A percentile compares a stretch with the other conserved stretches of the same genome.
phyloP scores from a whole-genome alignment of 2,329 filamentous ascomycete species.

The Zymoseptoria passerinii region DNA sequence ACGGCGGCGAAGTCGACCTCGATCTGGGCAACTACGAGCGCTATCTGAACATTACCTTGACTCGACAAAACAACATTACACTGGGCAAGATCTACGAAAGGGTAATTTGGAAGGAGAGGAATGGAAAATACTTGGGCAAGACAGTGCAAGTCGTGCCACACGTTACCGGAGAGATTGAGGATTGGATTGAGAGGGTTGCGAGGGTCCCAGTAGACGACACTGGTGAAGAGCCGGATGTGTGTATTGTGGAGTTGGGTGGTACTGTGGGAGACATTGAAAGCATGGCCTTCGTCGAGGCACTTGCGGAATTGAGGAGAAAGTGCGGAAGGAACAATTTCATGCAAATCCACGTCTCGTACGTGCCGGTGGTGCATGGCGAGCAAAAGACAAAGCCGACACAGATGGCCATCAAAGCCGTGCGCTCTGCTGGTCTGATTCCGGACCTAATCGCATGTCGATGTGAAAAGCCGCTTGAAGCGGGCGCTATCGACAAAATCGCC shows the following conservation, averaged over 20 bases:
- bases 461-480: constrained; percentile 62
- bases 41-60: constrained; percentile 75
- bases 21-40: constrained; percentile 71
- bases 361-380: constrained; percentile 68
- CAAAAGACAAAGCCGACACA: constrained; percentile 98
- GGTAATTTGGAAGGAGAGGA: constrained; percentile 68
- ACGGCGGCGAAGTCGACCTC: constrained; percentile 69
- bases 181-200: constrained; percentile 84
- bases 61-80: constrained; percentile 88
- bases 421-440: constrained; percentile 62
- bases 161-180: constrained; percentile 82
- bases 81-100: constrained; percentile 92
- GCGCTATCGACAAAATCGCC: constrained; percentile 79
- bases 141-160: constrained; percentile 89
- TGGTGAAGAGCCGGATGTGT: constrained; percentile 76
- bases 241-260: constrained; percentile 68
- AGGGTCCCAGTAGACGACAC: constrained; percentile 80
- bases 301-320: constrained; percentile 67
- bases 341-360: constrained; percentile 81
- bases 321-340: constrained; percentile 73
- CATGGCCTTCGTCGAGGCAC: constrained; percentile 78
- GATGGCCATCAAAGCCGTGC: constrained; percentile 73
- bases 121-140: constrained; percentile 77
- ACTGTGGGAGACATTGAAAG: constrained; percentile 78
- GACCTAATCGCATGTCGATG: constrained; percentile 85